Base-by-base conservation (phyloP, 228 moss, liverwort and hornwort genomes). In the Sphagnum magellanicum region DNA sequence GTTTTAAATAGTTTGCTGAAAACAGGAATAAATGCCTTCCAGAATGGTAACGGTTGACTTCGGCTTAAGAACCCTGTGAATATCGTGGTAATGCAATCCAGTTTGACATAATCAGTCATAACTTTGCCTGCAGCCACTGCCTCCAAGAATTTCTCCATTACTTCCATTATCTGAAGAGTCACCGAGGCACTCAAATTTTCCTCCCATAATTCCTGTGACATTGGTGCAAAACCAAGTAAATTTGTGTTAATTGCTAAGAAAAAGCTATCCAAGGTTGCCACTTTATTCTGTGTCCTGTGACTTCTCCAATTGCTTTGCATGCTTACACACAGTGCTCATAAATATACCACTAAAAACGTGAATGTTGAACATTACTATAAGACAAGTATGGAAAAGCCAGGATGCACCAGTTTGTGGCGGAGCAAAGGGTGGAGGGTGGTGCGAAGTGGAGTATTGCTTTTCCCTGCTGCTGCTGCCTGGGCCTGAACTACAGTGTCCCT, bases 391-490 rank as follows among this genome's bases (percentile, higher is more conserved):
- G 32, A 32, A 32, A 32, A 32, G 32, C 3, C 32, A 32, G 32
- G 32, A 32, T 32, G 32, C 32, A 93, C 97, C 94, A 98, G 79
- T 81, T 98, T 98, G 74, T 94, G 94, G 61, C 92, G 90, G 68
- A 94, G 82, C 80, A 90, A 75, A 51, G 98, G 98, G 73, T 98
- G 98, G 63, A 98, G 77, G 73, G 86, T 89, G 79, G 94, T 94
- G 67, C 90, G 92, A 69, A 98, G 86, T 68, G 98, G 88, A 60
- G 88, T 87, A 71, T 88, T 82, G 72, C 80, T 75, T 71, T 83
- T 88, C 57, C 88, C 90, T 74, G 87, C 82, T 74, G 94, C 82
- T 50, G 89, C 91, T 50, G 94, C 89, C 70, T 93, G 97, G 59
- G 90, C 88, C 79, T 93, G 93, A 49, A 91, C 87, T 71, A 93